phyloP scores from a whole-genome alignment of 257 asterid species.

The Anisodus acutangulus region DNA sequence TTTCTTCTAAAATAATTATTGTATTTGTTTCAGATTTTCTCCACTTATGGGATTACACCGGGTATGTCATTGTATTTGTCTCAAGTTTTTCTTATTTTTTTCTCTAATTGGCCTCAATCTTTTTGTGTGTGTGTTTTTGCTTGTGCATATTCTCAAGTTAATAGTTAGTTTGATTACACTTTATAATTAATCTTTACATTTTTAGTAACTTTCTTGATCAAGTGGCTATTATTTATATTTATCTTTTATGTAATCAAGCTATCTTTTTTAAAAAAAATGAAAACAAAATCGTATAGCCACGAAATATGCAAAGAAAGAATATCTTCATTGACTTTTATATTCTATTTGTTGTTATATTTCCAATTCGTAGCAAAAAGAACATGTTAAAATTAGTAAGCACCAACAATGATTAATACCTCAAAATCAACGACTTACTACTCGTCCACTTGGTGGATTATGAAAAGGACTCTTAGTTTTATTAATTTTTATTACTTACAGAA shows the following conservation, averaged over 20 bases:
- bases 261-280: not conserved
- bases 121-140: too few relatives aligned
- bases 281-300: not conserved
- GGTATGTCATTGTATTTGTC: not conserved
- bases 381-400: not conserved
- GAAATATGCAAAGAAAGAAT: not conserved
- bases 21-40: too few relatives aligned
- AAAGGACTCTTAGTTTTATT: not conserved
- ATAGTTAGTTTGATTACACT: not conserved
- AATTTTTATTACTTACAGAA: not conserved
- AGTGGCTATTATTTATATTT: not conserved
- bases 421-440: not conserved
- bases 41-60: too few relatives aligned
- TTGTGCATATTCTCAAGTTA: too few relatives aligned
- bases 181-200: not conserved
- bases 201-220: not conserved
- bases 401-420: not conserved
- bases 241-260: not conserved
- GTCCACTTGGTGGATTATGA: not conserved
- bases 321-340: not conserved
- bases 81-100: too few relatives aligned
- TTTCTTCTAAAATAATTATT: too few relatives aligned
- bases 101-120: too few relatives aligned
- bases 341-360: not conserved
- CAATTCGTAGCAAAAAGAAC: not conserved